phyloP scores from a whole-genome alignment of 1,284 basidiomycete genomes.

The Microbotryomycetes sp. region DNA sequence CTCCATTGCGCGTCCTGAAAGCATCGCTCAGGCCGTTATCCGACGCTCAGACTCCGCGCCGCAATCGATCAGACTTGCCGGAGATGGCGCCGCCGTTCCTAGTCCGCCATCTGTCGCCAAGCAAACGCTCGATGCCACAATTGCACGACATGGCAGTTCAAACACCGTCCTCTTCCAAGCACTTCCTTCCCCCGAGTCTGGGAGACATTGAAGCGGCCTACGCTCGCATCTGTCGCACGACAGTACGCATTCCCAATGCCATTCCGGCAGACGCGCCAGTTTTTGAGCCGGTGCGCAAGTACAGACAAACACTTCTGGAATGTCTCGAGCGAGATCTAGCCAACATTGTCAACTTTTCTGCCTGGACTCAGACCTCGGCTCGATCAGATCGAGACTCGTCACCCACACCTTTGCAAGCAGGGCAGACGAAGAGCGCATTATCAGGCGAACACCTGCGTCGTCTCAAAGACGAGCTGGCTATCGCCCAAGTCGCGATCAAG shows the following conservation, averaged over 20 bases:
- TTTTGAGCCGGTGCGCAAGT: constrained; percentile 8
- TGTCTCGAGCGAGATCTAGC: constrained; percentile 19
- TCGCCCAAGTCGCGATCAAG: constrained; percentile 24
- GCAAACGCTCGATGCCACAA: too few relatives aligned
- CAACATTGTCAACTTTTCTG: constrained; percentile 20
- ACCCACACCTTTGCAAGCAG: background rate
- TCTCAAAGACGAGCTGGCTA: constrained; percentile 22
- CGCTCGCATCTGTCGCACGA: constrained; percentile 10
- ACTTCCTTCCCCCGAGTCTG: constrained; percentile 1
- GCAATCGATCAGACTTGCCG: background rate
- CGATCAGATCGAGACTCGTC: background rate
- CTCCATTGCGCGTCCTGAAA: constrained; percentile 12
- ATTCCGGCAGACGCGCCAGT: background rate
- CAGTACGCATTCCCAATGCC: constrained; percentile 9
- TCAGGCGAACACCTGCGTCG: constrained; percentile 24
- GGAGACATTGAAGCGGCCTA: constrained; percentile 25
- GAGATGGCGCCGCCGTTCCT: background rate
- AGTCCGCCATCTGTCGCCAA: background rate
- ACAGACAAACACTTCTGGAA: background rate
- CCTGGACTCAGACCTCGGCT: background rate
- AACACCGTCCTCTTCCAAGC: background rate
- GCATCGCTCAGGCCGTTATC: constrained; percentile 8
- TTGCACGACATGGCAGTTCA: background rate
- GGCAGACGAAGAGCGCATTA: constrained; percentile 7
- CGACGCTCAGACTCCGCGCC: background rate